Percentiles rank a stretch among this genome's conserved stretches.
phyloP scores from a whole-genome alignment of 208 protist species.

The Eutreptiella sp. region DNA sequence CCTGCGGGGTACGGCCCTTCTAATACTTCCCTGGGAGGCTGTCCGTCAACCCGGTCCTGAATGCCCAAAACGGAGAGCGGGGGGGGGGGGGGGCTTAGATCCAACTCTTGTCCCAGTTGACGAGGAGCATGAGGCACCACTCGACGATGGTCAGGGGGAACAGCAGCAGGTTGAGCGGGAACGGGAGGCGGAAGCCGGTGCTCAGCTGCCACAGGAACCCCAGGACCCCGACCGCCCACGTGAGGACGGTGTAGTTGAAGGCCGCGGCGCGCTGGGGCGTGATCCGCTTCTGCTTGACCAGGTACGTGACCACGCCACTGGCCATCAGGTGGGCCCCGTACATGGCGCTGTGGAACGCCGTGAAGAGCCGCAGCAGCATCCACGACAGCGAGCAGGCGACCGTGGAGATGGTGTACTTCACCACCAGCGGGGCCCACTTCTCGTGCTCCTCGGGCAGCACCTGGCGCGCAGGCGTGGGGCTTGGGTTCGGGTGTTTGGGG shows the following conservation, averaged over 20 bases:
- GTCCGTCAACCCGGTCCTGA: no score
- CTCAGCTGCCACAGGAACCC: slow-evolving; percentile 65
- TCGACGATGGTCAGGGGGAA: slow-evolving; percentile 55
- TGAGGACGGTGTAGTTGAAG: slow-evolving; percentile 39
- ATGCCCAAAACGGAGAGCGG: no score
- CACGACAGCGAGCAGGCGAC: slow-evolving; percentile 43
- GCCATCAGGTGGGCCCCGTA: slow-evolving; percentile 54
- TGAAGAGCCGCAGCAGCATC: slow-evolving; percentile 39
- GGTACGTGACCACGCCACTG: slow-evolving; percentile 31
- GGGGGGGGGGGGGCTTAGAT: no score
- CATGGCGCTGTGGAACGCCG: slow-evolving; percentile 52
- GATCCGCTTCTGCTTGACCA: slow-evolving; percentile 42
- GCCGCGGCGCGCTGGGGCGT: slow-evolving; percentile 44
- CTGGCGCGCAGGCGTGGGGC: no score
- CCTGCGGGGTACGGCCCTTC: no score
- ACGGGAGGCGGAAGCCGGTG: slow-evolving; percentile 47
- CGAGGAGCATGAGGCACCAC: slow-evolving; percentile 36
- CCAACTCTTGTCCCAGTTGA: no score
- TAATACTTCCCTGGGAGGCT: no score
- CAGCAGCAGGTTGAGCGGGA: slow-evolving; percentile 64
- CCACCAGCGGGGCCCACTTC: slow-evolving; percentile 48
- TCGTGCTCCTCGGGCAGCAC: slow-evolving; percentile 45
- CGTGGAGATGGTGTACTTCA: slow-evolving; percentile 31
- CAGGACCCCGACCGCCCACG: slow-evolving; percentile 42
- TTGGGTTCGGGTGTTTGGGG: no score